These are phyloP conservation scores for Juglanconis juglandina DNA, from an alignment of 2,329 filamentous ascomycete species.

Conservation along the genomic window DNA sequence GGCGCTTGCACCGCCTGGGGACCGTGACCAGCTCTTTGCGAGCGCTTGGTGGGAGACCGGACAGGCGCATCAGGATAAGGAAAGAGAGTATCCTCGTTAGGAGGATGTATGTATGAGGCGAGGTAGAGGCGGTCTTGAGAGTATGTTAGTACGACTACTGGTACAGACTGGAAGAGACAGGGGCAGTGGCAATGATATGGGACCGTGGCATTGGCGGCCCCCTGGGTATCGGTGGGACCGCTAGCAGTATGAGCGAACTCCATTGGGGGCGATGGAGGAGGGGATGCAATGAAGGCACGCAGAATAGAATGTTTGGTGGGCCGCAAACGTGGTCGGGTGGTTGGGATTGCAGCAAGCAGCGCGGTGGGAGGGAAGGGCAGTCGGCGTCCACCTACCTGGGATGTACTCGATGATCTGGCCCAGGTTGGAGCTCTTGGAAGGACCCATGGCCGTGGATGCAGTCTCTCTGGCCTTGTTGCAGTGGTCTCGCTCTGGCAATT, in stretches of 20 bases:
- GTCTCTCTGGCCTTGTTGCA: slow-evolving; percentile 28
- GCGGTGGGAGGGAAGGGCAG: background rate
- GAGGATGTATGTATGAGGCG: slow-evolving; percentile 81
- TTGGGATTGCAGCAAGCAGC: slow-evolving; percentile 1
- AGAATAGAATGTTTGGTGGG: background rate
- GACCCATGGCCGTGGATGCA: slow-evolving; percentile 36
- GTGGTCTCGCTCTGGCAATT: background rate
- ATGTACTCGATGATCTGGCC: slow-evolving; percentile 96
- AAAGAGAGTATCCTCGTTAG: slow-evolving; percentile 78
- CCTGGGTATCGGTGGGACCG: background rate
- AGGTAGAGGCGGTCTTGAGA: slow-evolving; percentile 84
- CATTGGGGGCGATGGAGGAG: background rate
- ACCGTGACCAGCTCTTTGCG: slow-evolving; percentile 60
- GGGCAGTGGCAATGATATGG: slow-evolving; percentile 15
- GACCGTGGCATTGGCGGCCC: background rate
- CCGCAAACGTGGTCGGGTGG: slow-evolving; percentile 1
- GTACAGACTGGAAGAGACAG: slow-evolving; percentile 21
- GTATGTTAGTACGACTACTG: slow-evolving; percentile 35
- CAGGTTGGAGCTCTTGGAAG: slow-evolving; percentile 55
- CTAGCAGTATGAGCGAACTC: background rate
- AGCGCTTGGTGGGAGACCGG: slow-evolving; percentile 72
- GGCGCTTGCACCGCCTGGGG: slow-evolving; percentile 41
- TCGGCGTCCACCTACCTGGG: slow-evolving; percentile 61
- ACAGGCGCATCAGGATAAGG: slow-evolving; percentile 65
- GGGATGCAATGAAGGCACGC: background rate